phyloP scores from a whole-genome alignment of 352 stramenopile genomes.

The Phytophthora fragariaefolia region DNA sequence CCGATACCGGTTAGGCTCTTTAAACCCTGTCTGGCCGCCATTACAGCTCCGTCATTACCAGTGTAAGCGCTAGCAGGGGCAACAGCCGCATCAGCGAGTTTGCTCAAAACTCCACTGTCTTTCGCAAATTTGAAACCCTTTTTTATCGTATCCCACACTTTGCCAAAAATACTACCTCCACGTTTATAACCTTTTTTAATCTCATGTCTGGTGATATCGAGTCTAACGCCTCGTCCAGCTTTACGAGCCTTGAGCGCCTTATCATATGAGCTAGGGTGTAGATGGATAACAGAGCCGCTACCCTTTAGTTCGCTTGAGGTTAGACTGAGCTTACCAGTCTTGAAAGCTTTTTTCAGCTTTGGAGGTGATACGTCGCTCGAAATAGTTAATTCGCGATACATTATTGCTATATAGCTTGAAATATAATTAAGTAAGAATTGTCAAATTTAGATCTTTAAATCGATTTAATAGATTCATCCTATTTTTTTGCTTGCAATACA shows the following conservation, averaged over 20 bases:
- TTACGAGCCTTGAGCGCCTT: not conserved
- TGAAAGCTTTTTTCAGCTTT: not conserved
- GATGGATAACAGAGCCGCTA: not conserved
- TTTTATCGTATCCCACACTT: not conserved
- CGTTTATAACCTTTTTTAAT: not conserved
- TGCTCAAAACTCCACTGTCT: not conserved
- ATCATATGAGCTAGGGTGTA: not conserved
- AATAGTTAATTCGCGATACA: conserved; percentile 10
- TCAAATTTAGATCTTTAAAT: conserved; percentile 25
- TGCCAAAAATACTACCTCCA: no score
- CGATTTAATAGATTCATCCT: conserved; percentile 12
- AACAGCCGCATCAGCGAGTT: conserved; percentile 8
- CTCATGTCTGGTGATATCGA: not conserved
- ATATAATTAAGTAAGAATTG: conserved; percentile 8
- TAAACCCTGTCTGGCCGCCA: conserved; percentile 17
- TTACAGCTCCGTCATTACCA: conserved; percentile 5
- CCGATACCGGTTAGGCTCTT: conserved; percentile 15
- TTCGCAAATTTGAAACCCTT: not conserved
- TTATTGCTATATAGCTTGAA: conserved; percentile 20
- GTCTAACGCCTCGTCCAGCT: not conserved
- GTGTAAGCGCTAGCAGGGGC: no score
- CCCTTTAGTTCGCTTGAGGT: not conserved
- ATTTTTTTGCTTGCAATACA: conserved; percentile 23
- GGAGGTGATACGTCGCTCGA: not conserved
- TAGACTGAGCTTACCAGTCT: not conserved